Base-by-base conservation (phyloP, 306 rosid species). In the Vicia sativa region DNA sequence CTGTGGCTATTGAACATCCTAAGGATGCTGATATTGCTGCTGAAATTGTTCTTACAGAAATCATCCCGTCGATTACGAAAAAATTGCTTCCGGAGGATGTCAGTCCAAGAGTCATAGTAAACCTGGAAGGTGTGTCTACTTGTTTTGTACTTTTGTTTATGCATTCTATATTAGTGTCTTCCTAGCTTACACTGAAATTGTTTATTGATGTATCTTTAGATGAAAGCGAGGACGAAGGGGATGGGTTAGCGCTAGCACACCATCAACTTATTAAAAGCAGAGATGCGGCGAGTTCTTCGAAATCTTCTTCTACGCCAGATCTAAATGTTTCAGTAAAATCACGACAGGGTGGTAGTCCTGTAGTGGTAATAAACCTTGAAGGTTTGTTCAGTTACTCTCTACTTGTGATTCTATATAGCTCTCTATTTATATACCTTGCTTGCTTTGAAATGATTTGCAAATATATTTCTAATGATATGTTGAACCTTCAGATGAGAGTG, bases 1-100 rank as follows among this genome's bases (percentile, higher is more conserved):
- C 95, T 34, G 96, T 93, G 45, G 95, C 99, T 26, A 81, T 87
- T 67, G 99, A 93, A 69, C 80, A 88, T 65, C 67, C 95, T 1
- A 85, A 76, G 62, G 95, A 93, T 86, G 86, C 77, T 44, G 87
- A 90, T 67, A 71, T 62, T 5, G 99, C 99, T 9, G 87, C 85
- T 7, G 84, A 73, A 54, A 72, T 80, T 53, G 79, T 93, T 70
- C 74, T 90, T 35, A 71, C 34, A 2, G 97, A 93, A 77, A 68
- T 92, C 25, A 68, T 93, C 41, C 99, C 99, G 12, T 38, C 43
- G 26, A 66, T 81, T 66, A 25, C 64, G 18, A n/a, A 18, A 9
- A 64, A 15, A 29, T 18, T 21, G 7, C 16, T 74, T 23, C 39
- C 67, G 37, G 52, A 26, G 67, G 77, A 78, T 64, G 25, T 9